A percentile compares a stretch with the other conserved stretches of the same genome.
Evolutionary conservation across 495 filamentous ascomycete species (phyloP).

Genomic region (Talaromyces trachyspermus): DNA sequence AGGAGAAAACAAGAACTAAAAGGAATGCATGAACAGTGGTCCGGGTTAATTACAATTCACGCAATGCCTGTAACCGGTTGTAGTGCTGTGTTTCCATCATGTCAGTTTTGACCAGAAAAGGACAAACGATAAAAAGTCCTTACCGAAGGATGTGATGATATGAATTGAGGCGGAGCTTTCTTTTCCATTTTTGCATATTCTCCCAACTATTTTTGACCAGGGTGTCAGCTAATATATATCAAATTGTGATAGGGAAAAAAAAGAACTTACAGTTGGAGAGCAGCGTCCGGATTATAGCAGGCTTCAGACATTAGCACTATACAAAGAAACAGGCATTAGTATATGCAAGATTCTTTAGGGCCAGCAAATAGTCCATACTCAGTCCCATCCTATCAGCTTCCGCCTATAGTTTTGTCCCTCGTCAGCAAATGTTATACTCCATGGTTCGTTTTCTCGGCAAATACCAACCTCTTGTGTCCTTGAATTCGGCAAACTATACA

Average conservation of each 20-base stretch:
- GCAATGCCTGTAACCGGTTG: constrained; percentile 63
- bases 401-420: constrained; percentile 23
- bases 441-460: not conserved
- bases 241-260: not conserved
- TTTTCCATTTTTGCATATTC: constrained; percentile 59
- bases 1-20: not conserved
- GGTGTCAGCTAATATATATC: not conserved
- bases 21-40: no score
- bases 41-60: constrained; percentile 56
- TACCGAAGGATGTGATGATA: constrained; percentile 83
- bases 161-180: constrained; percentile 58
- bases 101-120: not conserved
- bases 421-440: not conserved
- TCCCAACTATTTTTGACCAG: constrained; percentile 50
- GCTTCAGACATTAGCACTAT: constrained; percentile 55
- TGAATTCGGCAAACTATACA: constrained; percentile 62
- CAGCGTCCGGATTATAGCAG: constrained; percentile 68
- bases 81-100: constrained; percentile 41
- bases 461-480: constrained; percentile 56
- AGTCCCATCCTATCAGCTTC: constrained; percentile 85
- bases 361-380: constrained; percentile 45
- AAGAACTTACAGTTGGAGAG: constrained; percentile 48
- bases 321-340: constrained; percentile 11
- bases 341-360: constrained; percentile 37
- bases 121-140: constrained; percentile 14